These are phyloP conservation scores for Parascedosporium putredinis DNA, from an alignment of 2,329 filamentous ascomycete genomes.

Conservation along the genomic window DNA sequence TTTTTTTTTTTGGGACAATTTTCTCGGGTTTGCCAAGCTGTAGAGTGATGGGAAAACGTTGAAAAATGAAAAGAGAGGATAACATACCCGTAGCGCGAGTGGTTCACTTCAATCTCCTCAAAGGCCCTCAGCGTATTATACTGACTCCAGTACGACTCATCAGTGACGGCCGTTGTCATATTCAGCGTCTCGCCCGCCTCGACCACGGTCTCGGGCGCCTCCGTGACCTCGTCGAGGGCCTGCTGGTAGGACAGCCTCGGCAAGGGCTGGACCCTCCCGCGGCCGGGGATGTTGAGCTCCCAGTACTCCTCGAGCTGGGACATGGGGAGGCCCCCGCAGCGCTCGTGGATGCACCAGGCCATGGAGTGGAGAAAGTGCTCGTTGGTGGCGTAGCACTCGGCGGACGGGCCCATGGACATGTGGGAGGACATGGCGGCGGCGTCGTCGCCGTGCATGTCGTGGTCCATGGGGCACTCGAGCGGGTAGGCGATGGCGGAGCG, in stretches of 20 bases:
- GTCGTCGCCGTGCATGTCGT: neutral
- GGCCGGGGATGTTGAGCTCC: slow-evolving; percentile 12
- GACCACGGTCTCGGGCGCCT: slow-evolving; percentile 5
- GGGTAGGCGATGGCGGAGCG: slow-evolving; percentile 26
- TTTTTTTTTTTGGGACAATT: no score
- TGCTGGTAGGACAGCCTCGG: slow-evolving; percentile 11
- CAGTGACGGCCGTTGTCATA: slow-evolving; percentile 9
- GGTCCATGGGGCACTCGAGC: neutral
- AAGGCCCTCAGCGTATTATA: slow-evolving; percentile 5
- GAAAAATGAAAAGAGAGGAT: no score
- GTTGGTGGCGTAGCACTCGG: slow-evolving; percentile 13
- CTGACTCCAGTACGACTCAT: slow-evolving; percentile 8
- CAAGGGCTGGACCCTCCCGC: slow-evolving; percentile 9
- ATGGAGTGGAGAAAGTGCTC: slow-evolving; percentile 14
- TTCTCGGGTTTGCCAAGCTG: no score
- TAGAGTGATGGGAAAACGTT: no score
- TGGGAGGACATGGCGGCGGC: neutral
- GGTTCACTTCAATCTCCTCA: slow-evolving; percentile 9
- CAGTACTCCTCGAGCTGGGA: slow-evolving; percentile 14
- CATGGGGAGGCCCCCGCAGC: slow-evolving; percentile 9
- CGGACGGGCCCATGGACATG: slow-evolving; percentile 1
- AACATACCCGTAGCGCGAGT: slow-evolving; percentile 12
- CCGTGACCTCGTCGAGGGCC: slow-evolving; percentile 8
- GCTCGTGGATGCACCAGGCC: slow-evolving; percentile 14
- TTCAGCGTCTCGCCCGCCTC: slow-evolving; percentile 10